Conservation (phyloP, 2,329 filamentous ascomycete species). For the Fusarium newnesense region DNA sequence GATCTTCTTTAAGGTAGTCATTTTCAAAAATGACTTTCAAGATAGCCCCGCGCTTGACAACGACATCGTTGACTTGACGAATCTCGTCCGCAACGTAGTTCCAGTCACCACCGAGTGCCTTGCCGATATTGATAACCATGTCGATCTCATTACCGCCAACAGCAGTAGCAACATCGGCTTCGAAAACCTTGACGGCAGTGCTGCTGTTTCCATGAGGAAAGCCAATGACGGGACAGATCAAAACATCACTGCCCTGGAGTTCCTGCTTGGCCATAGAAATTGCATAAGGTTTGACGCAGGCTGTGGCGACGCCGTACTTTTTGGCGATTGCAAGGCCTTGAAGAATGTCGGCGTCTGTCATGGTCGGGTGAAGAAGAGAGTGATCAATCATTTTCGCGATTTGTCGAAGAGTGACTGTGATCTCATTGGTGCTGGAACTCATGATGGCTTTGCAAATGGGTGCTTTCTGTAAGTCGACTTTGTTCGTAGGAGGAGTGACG, state of each 20-base stretch:
- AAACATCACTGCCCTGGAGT: conserved; percentile 60
- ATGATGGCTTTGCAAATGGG: rapidly evolving
- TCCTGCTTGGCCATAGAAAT: conserved; percentile 59
- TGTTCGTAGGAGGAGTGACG: rapidly evolving
- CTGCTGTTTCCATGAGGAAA: conserved; percentile 70
- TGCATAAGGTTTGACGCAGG: conserved; percentile 68
- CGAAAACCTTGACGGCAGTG: conserved; percentile 62
- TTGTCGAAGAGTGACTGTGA: conserved; percentile 56
- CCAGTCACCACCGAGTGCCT: conserved; percentile 66
- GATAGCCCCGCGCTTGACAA: conserved; percentile 54
- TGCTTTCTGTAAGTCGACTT: rapidly evolving
- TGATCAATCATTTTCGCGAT: conserved; percentile 69
- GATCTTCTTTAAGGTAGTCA: conserved; percentile 61
- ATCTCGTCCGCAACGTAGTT: conserved; percentile 66
- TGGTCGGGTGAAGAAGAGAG: conserved; percentile 69
- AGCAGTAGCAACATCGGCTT: conserved; percentile 59
- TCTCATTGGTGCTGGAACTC: background rate
- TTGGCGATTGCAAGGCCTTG: conserved; percentile 60
- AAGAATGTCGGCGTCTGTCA: conserved; percentile 65
- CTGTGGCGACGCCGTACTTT: conserved; percentile 62
- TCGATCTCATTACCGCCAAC: conserved; percentile 66
- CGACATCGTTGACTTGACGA: conserved; percentile 58
- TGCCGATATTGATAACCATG: conserved; percentile 70
- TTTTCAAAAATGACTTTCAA: conserved; percentile 73
- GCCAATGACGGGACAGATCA: conserved; percentile 67